Evolutionary conservation across 2,329 filamentous ascomycete species (phyloP).

Genomic region (Pseudogymnoascus sp.): DNA sequence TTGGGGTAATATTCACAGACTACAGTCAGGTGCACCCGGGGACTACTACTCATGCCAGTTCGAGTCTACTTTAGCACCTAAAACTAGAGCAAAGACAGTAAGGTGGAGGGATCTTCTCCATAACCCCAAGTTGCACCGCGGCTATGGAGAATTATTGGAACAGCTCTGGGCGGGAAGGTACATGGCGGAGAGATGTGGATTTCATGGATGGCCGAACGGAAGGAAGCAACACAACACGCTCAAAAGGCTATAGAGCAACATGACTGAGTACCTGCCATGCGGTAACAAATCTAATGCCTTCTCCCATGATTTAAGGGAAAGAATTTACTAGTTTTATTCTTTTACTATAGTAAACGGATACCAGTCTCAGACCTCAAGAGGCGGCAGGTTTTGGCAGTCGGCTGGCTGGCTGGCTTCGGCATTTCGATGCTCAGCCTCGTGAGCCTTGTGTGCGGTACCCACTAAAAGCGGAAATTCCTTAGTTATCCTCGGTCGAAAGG

Average conservation of each 20-base stretch:
- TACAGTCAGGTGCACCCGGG: slow-evolving; percentile 2
- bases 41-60: not conserved
- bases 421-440: slow-evolving; percentile 3
- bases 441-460: slow-evolving; percentile 9
- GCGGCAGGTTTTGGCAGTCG: not conserved
- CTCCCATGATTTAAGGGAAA: not conserved
- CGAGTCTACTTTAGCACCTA: not conserved
- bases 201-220: not conserved
- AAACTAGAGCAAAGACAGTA: slow-evolving; percentile 5
- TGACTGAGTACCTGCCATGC: not conserved
- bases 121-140: slow-evolving; percentile 10
- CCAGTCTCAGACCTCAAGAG: not conserved
- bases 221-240: not conserved
- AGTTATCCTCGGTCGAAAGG: slow-evolving; percentile 9
- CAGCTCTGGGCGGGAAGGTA: slow-evolving; percentile 7
- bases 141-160: slow-evolving; percentile 5
- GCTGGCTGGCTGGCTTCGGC: slow-evolving; percentile 4
- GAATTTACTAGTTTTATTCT: not conserved
- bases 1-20: slow-evolving; percentile 6
- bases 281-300: not conserved
- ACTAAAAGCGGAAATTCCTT: slow-evolving; percentile 7
- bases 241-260: not conserved
- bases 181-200: not conserved
- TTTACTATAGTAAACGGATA: not conserved
- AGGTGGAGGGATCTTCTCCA: slow-evolving; percentile 10